A percentile compares a stretch with the other conserved stretches of the same genome.
Evolutionary conservation across 2,329 filamentous ascomycete genomes (phyloP).

Genomic region (Penicillium vulpinum): DNA sequence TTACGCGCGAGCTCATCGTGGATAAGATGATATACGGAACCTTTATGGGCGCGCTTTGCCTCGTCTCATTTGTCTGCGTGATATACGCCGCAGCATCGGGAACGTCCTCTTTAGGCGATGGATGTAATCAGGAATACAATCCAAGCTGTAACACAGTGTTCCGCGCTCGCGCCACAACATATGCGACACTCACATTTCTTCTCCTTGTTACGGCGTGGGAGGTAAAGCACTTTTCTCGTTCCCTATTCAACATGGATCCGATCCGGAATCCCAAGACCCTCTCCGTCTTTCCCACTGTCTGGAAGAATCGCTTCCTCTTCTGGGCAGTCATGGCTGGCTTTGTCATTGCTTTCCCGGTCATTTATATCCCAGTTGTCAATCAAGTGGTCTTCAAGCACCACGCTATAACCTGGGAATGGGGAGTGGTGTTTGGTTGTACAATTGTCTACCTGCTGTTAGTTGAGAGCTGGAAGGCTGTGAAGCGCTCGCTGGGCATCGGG

Average conservation of each 20-base stretch:
- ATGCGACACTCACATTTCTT: constrained; percentile 72
- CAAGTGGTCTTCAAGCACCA: constrained; percentile 64
- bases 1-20: constrained; percentile 42
- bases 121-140: constrained; percentile 56
- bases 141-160: constrained; percentile 57
- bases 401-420: constrained; percentile 69
- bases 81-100: constrained; percentile 40
- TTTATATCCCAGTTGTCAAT: constrained; percentile 69
- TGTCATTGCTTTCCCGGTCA: constrained; percentile 56
- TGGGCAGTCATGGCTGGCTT: constrained; percentile 61
- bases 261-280: constrained; percentile 59
- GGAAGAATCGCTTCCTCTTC: constrained; percentile 70
- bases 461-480: constrained; percentile 66
- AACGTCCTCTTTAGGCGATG: constrained; percentile 52
- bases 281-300: constrained; percentile 65
- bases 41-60: constrained; percentile 50
- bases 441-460: constrained; percentile 62
- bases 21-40: constrained; percentile 46
- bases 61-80: constrained; percentile 42
- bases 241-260: constrained; percentile 65
- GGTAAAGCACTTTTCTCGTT: constrained; percentile 71
- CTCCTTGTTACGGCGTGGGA: constrained; percentile 77
- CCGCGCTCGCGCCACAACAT: constrained; percentile 70
- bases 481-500: constrained; percentile 49
- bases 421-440: constrained; percentile 60